phyloP scores from a whole-genome alignment of 164 flowering plant species.

The Chloranthus sessilifolius region DNA sequence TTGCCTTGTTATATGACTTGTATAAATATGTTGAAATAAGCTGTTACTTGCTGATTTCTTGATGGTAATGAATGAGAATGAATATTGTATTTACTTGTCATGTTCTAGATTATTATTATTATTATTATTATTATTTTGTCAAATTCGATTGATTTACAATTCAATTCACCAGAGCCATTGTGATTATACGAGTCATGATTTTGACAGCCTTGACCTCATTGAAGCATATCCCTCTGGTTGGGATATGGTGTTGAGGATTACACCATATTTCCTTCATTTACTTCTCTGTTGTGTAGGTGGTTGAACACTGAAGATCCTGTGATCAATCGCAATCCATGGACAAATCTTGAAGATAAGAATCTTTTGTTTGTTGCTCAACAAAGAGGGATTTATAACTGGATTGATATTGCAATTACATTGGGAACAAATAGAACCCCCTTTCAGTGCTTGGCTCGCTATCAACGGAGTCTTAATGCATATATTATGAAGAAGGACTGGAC shows the following conservation, averaged over 20 bases:
- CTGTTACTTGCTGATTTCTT: too few species aligned
- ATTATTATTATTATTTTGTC: too few species aligned
- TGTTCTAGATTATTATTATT: too few species aligned
- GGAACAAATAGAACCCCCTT: slow-evolving; percentile 81
- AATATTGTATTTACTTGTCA: too few species aligned
- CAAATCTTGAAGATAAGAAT: slow-evolving; percentile 58
- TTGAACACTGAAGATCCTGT: slow-evolving; percentile 78
- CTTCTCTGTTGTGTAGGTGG: slow-evolving; percentile 52
- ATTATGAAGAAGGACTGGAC: slow-evolving; percentile 81
- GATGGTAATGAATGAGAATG: too few species aligned
- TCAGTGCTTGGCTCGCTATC: slow-evolving; percentile 84
- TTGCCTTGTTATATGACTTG: too few species aligned
- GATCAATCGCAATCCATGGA: slow-evolving; percentile 63
- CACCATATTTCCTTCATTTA: not conserved
- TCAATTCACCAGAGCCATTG: too few species aligned
- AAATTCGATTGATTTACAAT: too few species aligned
- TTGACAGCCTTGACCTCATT: too few species aligned
- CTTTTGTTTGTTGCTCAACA: slow-evolving; percentile 53
- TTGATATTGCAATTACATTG: slow-evolving; percentile 53
- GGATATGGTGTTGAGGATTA: slow-evolving; percentile 1
- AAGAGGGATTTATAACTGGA: slow-evolving; percentile 67
- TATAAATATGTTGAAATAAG: too few species aligned
- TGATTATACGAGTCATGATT: too few species aligned
- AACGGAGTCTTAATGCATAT: slow-evolving; percentile 78
- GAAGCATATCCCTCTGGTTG: too few species aligned